These are phyloP conservation scores for Arabidopsis lyrata DNA, from an alignment of 441 rosid genomes.

Conservation along the genomic window DNA sequence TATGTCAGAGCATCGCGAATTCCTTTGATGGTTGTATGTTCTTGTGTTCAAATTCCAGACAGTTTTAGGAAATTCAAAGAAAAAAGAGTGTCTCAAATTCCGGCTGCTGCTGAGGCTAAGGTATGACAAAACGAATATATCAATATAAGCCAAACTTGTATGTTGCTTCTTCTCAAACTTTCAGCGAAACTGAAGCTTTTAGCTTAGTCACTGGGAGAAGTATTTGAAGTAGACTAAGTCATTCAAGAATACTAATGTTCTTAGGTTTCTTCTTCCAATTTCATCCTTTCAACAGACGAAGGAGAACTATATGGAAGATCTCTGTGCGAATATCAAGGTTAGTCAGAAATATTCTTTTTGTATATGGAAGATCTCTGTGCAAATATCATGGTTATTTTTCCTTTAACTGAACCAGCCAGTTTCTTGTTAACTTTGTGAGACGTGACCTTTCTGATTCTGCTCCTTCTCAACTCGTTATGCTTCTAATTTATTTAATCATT, in stretches of 20 bases:
- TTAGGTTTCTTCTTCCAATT: slow-evolving; percentile 26
- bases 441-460: slow-evolving; percentile 7
- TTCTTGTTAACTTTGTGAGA: slow-evolving; percentile 22
- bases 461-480: background rate
- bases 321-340: slow-evolving; percentile 78
- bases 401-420: slow-evolving; percentile 15
- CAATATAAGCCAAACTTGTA: slow-evolving; percentile 8
- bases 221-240: slow-evolving; percentile 11
- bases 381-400: slow-evolving; percentile 63
- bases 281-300: slow-evolving; percentile 54
- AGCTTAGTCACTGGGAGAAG: slow-evolving; percentile 1
- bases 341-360: slow-evolving; percentile 32
- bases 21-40: slow-evolving; percentile 14
- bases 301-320: slow-evolving; percentile 78
- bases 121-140: slow-evolving; percentile 43
- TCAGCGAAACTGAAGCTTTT: background rate
- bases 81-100: slow-evolving; percentile 69
- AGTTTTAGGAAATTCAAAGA: slow-evolving; percentile 87
- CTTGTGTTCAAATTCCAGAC: slow-evolving; percentile 52
- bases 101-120: slow-evolving; percentile 67
- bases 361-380: slow-evolving; percentile 79
- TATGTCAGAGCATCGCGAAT: background rate
- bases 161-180: slow-evolving; percentile 13
- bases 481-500: background rate
- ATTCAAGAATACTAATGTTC: slow-evolving; percentile 18